Evolutionary conservation across 768 basidiomycete species (phyloP), one percentile per base, ranked within the genome.

Genomic region (Boletus bicolor): DNA sequence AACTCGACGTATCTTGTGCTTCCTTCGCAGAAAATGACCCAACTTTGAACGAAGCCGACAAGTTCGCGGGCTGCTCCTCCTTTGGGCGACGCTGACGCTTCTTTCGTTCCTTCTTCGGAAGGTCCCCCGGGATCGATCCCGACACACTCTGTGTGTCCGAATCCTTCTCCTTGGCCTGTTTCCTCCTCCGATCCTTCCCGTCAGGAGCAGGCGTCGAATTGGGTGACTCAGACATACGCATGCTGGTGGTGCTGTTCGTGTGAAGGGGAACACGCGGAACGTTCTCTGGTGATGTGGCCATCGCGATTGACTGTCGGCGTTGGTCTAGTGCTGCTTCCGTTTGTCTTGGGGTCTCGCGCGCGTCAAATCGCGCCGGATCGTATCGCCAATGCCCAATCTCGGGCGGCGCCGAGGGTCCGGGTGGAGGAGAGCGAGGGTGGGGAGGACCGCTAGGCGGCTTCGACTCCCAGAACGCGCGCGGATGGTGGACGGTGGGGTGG

Each of bases 1-100:
- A 89, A 66, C 86, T 87, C 54, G 77, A 71, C 19, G 82, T 79
- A 60, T 86, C 89, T 3, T 86, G 88, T 14, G 79, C 73, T 35
- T 76, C 78, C 62, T 75, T 76, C 8, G 76, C 64, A 52, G 75
- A 75, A 44, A 68, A 66, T 1, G 67, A 64, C 7, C 61, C 64
- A 3, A 69, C 64, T 54, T 73, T 72, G 67, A 70, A 74, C 3
- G 71, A 64, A 49, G 63, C 72, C 50, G 61, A 67, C 57, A 56
- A 56, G 41, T 56, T 76, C 64, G 66, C 65, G 64, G 58, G 52
- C 28, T 73, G 70, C 11, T 78, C 77, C 32, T 84, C 79, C 68
- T 77, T 82, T 21, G 75, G 54, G 58, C 76, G 60, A 51, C 73
- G 65, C 42, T 72, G 61, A 46, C 82, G 75, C 64, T 77, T 79